phyloP scores from a whole-genome alignment of 2,329 filamentous ascomycete species.

The Fusarium keratoplasticum region DNA sequence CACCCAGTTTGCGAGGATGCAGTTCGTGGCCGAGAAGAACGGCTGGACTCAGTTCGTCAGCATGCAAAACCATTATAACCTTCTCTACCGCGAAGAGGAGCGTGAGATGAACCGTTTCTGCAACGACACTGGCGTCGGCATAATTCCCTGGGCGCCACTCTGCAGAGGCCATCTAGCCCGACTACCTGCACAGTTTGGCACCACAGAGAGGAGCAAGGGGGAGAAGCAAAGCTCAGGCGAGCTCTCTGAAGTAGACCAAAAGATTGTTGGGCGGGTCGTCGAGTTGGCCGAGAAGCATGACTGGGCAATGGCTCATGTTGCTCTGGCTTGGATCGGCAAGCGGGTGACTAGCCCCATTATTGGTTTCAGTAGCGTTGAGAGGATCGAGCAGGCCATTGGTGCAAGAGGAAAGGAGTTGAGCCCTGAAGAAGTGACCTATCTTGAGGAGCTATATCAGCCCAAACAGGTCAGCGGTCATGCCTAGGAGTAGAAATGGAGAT shows the following conservation, averaged over 20 bases:
- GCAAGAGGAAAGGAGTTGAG: conserved; percentile 17
- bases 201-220: conserved; percentile 23
- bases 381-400: conserved; percentile 31
- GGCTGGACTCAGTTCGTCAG: conserved; percentile 68
- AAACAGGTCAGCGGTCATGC: conserved; percentile 19
- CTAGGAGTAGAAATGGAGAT: not conserved
- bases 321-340: conserved; percentile 31
- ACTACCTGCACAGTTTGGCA: conserved; percentile 10
- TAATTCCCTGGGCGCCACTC: conserved; percentile 37
- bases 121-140: conserved; percentile 45
- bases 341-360: conserved; percentile 26
- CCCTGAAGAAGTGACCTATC: conserved; percentile 16
- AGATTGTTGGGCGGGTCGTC: conserved; percentile 20
- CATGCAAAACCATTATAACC: conserved; percentile 69
- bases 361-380: conserved; percentile 30
- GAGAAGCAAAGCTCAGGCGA: conserved; percentile 27
- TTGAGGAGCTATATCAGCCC: conserved; percentile 31
- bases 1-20: conserved; percentile 60
- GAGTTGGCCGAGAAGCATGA: conserved; percentile 14
- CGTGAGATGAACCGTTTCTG: conserved; percentile 58
- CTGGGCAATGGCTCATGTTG: conserved; percentile 33
- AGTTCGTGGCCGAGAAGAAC: conserved; percentile 64
- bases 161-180: conserved; percentile 32
- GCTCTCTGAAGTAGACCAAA: conserved; percentile 16
- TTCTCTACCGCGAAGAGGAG: conserved; percentile 70